Conservation (phyloP, 257 asterid species). For the Orobanche coerulescens region DNA sequence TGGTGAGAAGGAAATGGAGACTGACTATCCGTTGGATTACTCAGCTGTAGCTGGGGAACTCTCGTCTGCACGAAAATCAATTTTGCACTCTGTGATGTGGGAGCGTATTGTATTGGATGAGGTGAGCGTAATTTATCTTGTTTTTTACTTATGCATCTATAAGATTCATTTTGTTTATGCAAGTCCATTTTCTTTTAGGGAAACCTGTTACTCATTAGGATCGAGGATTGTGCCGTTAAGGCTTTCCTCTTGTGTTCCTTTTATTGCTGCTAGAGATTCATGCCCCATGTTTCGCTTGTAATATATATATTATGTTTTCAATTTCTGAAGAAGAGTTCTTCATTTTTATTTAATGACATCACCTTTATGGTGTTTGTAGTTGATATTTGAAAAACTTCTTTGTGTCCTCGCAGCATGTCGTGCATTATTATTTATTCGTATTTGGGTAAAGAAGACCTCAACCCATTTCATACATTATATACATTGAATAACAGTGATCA, state of each 20-base stretch:
- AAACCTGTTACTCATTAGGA: not conserved
- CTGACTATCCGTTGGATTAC: constrained; percentile 27
- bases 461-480: not conserved
- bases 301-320: not conserved
- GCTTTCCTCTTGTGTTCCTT: not conserved
- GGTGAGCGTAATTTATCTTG: constrained; percentile 31
- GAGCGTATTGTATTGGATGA: constrained; percentile 84
- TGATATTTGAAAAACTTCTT: not conserved
- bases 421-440: not conserved
- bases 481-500: not conserved
- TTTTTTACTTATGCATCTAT: not conserved
- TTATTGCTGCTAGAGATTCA: not conserved
- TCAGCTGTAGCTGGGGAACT: constrained; percentile 25
- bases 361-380: not conserved
- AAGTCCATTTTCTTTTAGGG: constrained; percentile 2
- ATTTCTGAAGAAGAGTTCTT: not conserved
- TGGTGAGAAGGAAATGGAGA: constrained; percentile 29
- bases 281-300: not conserved
- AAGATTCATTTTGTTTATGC: not conserved
- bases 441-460: not conserved
- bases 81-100: constrained; percentile 77
- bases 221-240: not conserved
- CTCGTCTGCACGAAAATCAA: constrained; percentile 39
- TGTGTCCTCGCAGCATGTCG: not conserved
- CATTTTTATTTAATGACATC: not conserved